Evolutionary conservation across 495 filamentous ascomycete genomes (phyloP), one percentile per base, ranked within the genome.

Genomic region (Pyrenopolyporus hunteri): DNA sequence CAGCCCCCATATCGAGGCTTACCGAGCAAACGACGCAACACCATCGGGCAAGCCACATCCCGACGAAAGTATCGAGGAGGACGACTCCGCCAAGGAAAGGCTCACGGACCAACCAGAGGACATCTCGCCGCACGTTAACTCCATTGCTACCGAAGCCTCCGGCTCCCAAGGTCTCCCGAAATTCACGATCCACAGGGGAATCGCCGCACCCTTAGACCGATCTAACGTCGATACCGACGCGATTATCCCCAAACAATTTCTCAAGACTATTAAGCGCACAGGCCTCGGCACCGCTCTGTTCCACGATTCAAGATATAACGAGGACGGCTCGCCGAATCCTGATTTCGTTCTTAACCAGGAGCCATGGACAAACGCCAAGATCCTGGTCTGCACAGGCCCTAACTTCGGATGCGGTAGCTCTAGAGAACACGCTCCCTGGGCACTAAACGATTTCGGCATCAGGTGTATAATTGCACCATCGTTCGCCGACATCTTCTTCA

Each of bases 201-300:
- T 95, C 55, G 92, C 91, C 7, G 94, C 92, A 6, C 91, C 92
- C 4, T 78, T 98, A 75, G 89, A 96, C 57, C 85, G 88, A 51
- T 81, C 86, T 59, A 98, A 98, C 68, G 85, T 97, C 69, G 94
- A 98, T 76, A 98, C 94, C 23, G 94, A 98, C 68, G 93, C 93
- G 66, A 98, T 98, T 74, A 98, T 98, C 55, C 94, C 94, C 57
- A 98, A 98, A 73, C 94, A 98, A 74, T 98, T 98, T 82, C 82
- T 98, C 48, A 98, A 98, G 80, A 98, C 94, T 33, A 98, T 98
- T 77, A 98, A 98, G 82, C 90, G 94, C 35, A 96, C 94, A 4
- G 94, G 94, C 49, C 87, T 98, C 11, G 92, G 92, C 49, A 81
- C 80, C 13, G 94, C 93, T 35, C 84, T 95, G 53, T 98, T 98